Percentiles rank a stretch among this genome's conserved stretches.
phyloP scores from a whole-genome alignment of 78 protist species.

The Dictyostelium capitatum region DNA sequence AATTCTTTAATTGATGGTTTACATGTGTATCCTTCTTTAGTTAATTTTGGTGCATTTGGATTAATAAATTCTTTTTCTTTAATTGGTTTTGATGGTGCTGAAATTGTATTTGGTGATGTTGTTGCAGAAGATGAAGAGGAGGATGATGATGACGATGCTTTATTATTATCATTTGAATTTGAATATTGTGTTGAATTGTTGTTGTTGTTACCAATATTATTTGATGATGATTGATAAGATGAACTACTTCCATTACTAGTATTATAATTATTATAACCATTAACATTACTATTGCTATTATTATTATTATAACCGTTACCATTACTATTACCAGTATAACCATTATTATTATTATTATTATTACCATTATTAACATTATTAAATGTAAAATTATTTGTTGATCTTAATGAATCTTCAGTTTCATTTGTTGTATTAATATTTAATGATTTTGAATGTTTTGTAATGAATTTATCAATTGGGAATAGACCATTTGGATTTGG shows the following conservation, averaged over 20 bases:
- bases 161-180: neutral
- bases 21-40: conserved; percentile 13
- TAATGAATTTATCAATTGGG: conserved; percentile 39
- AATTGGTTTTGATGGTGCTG: conserved; percentile 13
- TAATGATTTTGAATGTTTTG: conserved; percentile 35
- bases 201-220: neutral
- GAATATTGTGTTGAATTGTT: neutral
- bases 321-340: neutral
- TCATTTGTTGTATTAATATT: conserved; percentile 57
- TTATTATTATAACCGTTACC: neutral
- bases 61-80: conserved; percentile 14
- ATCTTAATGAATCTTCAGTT: conserved; percentile 41
- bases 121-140: neutral
- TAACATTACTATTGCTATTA: neutral
- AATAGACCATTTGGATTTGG: neutral
- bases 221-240: neutral
- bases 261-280: neutral
- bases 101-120: neutral
- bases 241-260: neutral
- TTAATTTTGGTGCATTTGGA: conserved; percentile 71
- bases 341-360: neutral
- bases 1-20: conserved; percentile 55
- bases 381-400: neutral
- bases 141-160: neutral
- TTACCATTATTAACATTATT: neutral